Base-by-base conservation (phyloP, 1,284 basidiomycete genomes). In the Melanopsichium pennsylvanicum region DNA sequence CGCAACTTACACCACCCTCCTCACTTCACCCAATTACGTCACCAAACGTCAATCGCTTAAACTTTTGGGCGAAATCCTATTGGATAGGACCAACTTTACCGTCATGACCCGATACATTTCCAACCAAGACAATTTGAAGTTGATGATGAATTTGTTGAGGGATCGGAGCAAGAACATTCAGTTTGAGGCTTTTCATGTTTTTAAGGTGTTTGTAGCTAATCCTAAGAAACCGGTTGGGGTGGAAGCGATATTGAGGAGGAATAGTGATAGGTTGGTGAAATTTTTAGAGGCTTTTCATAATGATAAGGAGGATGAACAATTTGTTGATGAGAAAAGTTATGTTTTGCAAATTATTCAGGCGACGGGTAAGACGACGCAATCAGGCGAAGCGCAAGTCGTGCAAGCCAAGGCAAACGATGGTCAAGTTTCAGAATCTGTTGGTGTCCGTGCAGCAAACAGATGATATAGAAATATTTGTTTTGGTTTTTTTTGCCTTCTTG, bases 21-120 rank as follows among this genome's bases (percentile, higher is more conserved):
- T 98, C 70, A 86, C 92, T 40, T 97, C 93, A 18, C 87, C 86
- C 74, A 98, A 98, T 85, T 98, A 98, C 81, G 96, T 99, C 56
- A 98, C 96, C n/a, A 97, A 97, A 83, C 90, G 96, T 2, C 95
- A 99, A 82, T 97, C 94, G 0, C 88, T 99, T 78, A 99, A 99
- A 83, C 87, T 98, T 2, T 87, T 99, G 1, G 95, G 96, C 72
- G 96, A 98, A 83, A 97, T 98, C 82, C 85, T 98, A 1, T 88
- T 99, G 40, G 96, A 98, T 83, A 87, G 95, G 23, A 93, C 93
- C 36, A 98, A 98, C 83, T 98, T 97, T 84, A 90, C 87, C 74
- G 91, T 97, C 79, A 99, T 99, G 95, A 97, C 95, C 0, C 87
- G 89, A n/a, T 99, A 97, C 82, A 97, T 98, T 73, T 87, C 90